A percentile compares a stretch with the other conserved stretches of the same genome.
Evolutionary conservation across 768 basidiomycete genomes (phyloP).

Genomic region (Multifurca ochricompacta): DNA sequence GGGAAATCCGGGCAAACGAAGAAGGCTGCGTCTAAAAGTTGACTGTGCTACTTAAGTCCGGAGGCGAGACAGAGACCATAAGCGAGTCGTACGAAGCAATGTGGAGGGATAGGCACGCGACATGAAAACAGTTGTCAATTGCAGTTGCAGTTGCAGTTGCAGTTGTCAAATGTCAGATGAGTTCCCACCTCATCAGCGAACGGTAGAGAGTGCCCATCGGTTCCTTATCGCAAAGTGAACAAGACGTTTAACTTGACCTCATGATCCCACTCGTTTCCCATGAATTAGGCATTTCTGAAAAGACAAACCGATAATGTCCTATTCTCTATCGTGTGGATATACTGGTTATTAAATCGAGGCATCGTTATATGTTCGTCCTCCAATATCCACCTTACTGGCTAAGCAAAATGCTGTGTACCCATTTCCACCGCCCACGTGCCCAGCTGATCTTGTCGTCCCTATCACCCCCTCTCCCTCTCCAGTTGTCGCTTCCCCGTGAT

Average conservation of each 20-base stretch:
- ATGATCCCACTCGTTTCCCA: not conserved
- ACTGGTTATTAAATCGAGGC: constrained; percentile 5
- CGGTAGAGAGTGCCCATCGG: no score
- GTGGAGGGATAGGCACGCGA: no score
- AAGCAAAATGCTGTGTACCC: not conserved
- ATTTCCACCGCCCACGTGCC: constrained; percentile 4
- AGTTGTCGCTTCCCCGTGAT: not conserved
- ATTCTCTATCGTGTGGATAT: not conserved
- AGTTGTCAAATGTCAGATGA: no score
- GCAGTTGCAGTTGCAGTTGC: no score
- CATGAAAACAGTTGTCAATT: no score
- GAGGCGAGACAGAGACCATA: no score
- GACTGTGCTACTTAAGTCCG: no score
- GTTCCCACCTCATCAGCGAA: no score
- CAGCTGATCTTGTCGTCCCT: not conserved
- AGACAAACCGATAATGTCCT: not conserved
- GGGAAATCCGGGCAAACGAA: no score
- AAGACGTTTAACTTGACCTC: not conserved
- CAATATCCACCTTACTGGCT: not conserved
- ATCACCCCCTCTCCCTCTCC: not conserved
- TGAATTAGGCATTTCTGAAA: not conserved
- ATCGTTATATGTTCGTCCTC: constrained; percentile 4
- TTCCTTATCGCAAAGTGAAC: not conserved
- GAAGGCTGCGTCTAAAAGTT: no score
- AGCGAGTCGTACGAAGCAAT: no score